Conservation (phyloP, 768 basidiomycete genomes). For the Hypholoma sublateritium region DNA sequence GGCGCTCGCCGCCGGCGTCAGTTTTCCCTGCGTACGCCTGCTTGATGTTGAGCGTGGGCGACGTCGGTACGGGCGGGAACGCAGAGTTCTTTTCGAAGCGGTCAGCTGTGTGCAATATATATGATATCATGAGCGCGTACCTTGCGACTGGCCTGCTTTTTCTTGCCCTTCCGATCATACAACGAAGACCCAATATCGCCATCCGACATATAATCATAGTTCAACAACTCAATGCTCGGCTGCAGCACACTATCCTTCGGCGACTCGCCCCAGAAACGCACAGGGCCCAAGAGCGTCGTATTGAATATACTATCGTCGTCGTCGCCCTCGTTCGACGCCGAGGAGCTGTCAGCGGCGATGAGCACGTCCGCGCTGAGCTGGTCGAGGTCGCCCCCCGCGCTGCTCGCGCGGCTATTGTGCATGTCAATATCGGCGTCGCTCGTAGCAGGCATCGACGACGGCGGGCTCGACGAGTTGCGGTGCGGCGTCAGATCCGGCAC, state of each 20-base stretch:
- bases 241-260: constrained; percentile 30
- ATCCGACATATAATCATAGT: constrained; percentile 26
- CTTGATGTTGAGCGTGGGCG: constrained; percentile 44
- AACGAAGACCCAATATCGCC: constrained; percentile 24
- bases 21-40: constrained; percentile 14
- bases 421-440: constrained; percentile 37
- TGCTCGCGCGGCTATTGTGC: constrained; percentile 15
- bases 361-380: constrained; percentile 13
- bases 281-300: constrained; percentile 38
- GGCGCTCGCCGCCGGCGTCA: constrained; percentile 15
- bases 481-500: constrained; percentile 67
- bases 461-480: constrained; percentile 65
- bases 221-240: constrained; percentile 40
- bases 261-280: constrained; percentile 42
- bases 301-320: constrained; percentile 36
- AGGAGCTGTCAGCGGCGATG: constrained; percentile 14
- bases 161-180: constrained; percentile 27
- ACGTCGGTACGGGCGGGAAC: constrained; percentile 43
- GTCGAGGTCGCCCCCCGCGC: constrained; percentile 6
- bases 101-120: not conserved
- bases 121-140: constrained; percentile 14
- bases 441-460: constrained; percentile 36
- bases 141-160: constrained; percentile 24
- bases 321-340: constrained; percentile 24
- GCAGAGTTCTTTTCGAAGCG: constrained; percentile 28